A percentile compares a stretch with the other conserved stretches of the same genome.
phyloP scores from a whole-genome alignment of 768 basidiomycete species.

The Gautieria morchelliformis region DNA sequence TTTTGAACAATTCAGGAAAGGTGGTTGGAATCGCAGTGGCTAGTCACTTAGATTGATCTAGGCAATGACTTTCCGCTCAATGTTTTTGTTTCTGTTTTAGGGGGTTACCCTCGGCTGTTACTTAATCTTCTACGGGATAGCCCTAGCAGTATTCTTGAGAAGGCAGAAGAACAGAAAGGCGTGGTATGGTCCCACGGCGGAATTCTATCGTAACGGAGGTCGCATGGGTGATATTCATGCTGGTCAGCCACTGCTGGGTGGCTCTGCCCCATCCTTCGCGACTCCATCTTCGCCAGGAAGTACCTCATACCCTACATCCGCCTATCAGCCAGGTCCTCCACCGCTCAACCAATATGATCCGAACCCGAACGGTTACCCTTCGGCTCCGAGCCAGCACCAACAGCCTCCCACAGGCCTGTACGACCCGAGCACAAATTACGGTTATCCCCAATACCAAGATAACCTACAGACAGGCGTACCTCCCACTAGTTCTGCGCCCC shows the following conservation, averaged over 20 bases:
- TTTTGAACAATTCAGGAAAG: not conserved
- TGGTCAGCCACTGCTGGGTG: not conserved
- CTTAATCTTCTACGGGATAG: not conserved
- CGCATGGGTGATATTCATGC: not conserved
- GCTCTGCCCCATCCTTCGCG: not conserved
- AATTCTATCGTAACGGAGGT: constrained; percentile 1
- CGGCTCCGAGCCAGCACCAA: not conserved
- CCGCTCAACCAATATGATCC: not conserved
- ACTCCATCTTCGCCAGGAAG: not conserved
- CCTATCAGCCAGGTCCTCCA: not conserved
- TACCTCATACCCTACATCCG: not conserved
- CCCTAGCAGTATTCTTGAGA: not conserved
- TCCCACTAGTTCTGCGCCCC: not conserved
- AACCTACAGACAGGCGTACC: not conserved
- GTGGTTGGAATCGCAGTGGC: not conserved
- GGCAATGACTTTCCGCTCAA: not conserved
- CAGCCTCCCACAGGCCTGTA: not conserved
- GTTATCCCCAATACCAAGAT: not conserved
- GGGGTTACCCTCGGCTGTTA: not conserved
- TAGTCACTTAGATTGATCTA: not conserved
- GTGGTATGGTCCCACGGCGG: constrained; percentile 3
- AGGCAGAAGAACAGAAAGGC: constrained; percentile 4
- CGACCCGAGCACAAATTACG: not conserved
- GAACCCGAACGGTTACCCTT: not conserved
- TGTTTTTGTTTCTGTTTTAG: not conserved